Percentiles rank a stretch among this genome's conserved stretches.
These are phyloP conservation scores for Aristolochia fimbriata DNA, from an alignment of 164 flowering plant genomes.

Conservation along the genomic window DNA sequence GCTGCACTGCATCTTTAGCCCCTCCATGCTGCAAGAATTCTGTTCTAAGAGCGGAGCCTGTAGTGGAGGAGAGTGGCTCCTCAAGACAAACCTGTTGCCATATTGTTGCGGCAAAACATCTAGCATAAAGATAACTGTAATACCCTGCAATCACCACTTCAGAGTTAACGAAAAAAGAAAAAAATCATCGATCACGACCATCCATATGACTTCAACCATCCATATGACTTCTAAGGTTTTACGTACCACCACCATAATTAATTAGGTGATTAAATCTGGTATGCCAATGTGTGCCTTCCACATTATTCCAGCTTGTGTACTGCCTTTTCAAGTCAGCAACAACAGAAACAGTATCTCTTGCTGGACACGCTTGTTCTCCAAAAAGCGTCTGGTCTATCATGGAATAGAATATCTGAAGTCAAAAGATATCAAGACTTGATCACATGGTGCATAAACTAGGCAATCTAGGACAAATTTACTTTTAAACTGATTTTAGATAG, in stretches of 20 bases:
- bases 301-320: slow-evolving; percentile 73
- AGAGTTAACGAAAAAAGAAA: not conserved
- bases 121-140: slow-evolving; percentile 91
- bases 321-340: slow-evolving; percentile 63
- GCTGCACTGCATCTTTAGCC: slow-evolving; percentile 61
- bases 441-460: too few relatives aligned
- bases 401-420: slow-evolving; percentile 62
- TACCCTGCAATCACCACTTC: slow-evolving; percentile 45
- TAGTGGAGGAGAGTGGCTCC: slow-evolving; percentile 64
- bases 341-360: slow-evolving; percentile 44
- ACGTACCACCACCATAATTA: slow-evolving; percentile 82
- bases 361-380: slow-evolving; percentile 39
- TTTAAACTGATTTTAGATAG: too few relatives aligned
- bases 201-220: not conserved
- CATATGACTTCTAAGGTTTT: too few relatives aligned
- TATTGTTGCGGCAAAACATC: slow-evolving; percentile 81
- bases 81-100: slow-evolving; percentile 74
- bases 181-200: not conserved
- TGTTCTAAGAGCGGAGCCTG: slow-evolving; percentile 65
- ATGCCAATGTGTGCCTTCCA: slow-evolving; percentile 93
- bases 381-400: slow-evolving; percentile 74
- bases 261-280: slow-evolving; percentile 81
- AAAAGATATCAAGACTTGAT: not conserved
- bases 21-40: slow-evolving; percentile 86
- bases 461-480: too few relatives aligned